phyloP scores from a whole-genome alignment of 2,329 filamentous ascomycete species.

The Graphilbum ipis-grandicollis region DNA sequence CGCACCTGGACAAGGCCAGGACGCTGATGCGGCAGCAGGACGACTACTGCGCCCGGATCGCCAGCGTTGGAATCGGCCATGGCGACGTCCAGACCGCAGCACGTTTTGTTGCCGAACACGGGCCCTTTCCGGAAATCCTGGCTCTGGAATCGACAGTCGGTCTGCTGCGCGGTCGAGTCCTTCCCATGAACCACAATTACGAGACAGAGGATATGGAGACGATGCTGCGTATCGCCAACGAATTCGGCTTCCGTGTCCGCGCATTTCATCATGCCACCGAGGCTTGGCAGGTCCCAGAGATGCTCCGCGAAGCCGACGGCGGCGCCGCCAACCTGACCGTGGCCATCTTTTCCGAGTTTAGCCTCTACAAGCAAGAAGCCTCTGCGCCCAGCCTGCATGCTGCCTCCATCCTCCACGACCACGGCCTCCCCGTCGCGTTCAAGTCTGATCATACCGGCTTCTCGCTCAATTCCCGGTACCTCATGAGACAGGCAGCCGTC shows the following conservation, averaged over 20 bases:
- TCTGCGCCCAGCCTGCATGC: conserved; percentile 22
- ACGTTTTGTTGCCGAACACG: conserved; percentile 7
- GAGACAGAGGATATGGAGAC: conserved; percentile 24
- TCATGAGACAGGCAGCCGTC: conserved; percentile 22
- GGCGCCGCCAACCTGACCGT: conserved; percentile 24
- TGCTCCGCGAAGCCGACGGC: conserved; percentile 11
- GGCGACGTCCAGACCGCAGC: neutral
- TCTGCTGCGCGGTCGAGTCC: conserved; percentile 22
- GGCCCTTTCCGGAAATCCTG: conserved; percentile 16
- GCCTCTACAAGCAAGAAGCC: conserved; percentile 23
- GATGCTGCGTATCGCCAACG: conserved; percentile 22
- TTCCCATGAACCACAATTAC: conserved; percentile 26
- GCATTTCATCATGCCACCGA: conserved; percentile 23
- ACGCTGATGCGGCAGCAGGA: conserved; percentile 20
- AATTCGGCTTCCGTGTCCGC: conserved; percentile 23
- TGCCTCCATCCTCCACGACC: conserved; percentile 21
- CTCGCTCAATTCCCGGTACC: conserved; percentile 21
- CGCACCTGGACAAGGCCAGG: conserved; percentile 20
- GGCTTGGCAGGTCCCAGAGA: conserved; percentile 22
- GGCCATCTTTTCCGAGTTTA: conserved; percentile 24
- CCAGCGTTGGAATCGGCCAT: neutral
- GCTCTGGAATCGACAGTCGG: conserved; percentile 22
- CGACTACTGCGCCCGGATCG: conserved; percentile 7
- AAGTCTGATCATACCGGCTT: conserved; percentile 21
- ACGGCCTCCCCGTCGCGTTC: conserved; percentile 23